Conservation (phyloP, 345 rosid species). For the Pelargonium nanum region DNA sequence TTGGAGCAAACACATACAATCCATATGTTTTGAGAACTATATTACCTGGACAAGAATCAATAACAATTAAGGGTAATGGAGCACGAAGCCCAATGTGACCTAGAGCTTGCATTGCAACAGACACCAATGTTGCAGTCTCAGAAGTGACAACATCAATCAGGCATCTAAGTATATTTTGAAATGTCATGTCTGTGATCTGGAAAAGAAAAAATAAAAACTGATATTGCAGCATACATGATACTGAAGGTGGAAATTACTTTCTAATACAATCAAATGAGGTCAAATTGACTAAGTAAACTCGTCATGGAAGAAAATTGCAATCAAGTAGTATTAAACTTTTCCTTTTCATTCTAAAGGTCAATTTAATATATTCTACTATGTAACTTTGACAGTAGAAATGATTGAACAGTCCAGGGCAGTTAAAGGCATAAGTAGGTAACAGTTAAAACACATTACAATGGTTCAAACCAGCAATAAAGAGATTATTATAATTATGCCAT, state of each 20-base stretch:
- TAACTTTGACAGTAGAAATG: too few relatives aligned
- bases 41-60: conserved; percentile 56
- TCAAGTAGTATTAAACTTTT: too few relatives aligned
- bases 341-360: too few relatives aligned
- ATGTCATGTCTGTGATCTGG: conserved; percentile 56
- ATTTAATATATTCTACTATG: too few relatives aligned
- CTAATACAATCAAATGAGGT: neutral
- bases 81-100: conserved; percentile 83
- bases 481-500: too few relatives aligned
- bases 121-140: conserved; percentile 65
- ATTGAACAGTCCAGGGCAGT: too few relatives aligned
- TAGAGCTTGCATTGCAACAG: conserved; percentile 88
- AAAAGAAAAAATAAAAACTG: conserved; percentile 6
- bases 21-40: conserved; percentile 8
- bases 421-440: too few relatives aligned
- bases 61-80: conserved; percentile 47
- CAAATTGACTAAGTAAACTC: neutral
- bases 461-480: too few relatives aligned
- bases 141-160: conserved; percentile 55
- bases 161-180: conserved; percentile 54
- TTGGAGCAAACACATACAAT: conserved; percentile 6
- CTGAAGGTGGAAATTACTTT: neutral
- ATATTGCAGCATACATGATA: neutral
- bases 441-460: too few relatives aligned
- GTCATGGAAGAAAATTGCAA: too few relatives aligned